Evolutionary conservation across 2,329 filamentous ascomycete species (phyloP).

Genomic region (Raffaelea ambrosiae): DNA sequence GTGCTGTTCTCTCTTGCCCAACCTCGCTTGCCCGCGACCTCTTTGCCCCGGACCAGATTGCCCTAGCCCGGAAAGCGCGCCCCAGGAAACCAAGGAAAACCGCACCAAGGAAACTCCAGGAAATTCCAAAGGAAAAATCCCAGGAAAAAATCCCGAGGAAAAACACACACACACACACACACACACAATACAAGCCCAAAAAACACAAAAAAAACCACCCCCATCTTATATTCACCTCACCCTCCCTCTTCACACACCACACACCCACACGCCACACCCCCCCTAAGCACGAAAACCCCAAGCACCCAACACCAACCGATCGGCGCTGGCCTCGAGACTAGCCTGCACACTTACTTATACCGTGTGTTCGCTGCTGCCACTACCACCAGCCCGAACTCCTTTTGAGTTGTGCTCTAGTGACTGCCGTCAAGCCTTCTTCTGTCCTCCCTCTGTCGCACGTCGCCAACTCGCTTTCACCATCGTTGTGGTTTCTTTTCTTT

Average conservation of each 20-base stretch:
- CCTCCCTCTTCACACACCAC: neutral
- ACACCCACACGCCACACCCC: neutral
- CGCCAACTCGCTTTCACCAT: neutral
- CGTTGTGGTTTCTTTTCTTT: neutral
- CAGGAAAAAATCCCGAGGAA: neutral
- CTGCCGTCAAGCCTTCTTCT: constrained; percentile 5
- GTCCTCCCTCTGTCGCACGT: constrained; percentile 1
- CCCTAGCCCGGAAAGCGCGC: no score
- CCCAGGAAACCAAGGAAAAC: no score
- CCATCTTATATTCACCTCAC: neutral
- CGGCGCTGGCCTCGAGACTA: constrained; percentile 19
- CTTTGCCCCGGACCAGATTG: no score
- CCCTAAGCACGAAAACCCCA: neutral
- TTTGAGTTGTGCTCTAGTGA: constrained; percentile 3
- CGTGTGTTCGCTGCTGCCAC: constrained; percentile 4
- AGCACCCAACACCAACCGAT: constrained; percentile 6
- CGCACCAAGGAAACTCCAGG: no score
- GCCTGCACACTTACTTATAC: constrained; percentile 21
- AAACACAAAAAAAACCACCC: neutral
- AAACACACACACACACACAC: neutral
- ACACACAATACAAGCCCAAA: no score
- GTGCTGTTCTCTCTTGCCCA: no score
- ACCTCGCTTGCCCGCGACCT: no score
- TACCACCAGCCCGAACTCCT: neutral
- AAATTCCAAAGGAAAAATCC: neutral